Evolutionary conservation across 2,329 filamentous ascomycete genomes (phyloP).

Genomic region (Xenoacremonium recifei): DNA sequence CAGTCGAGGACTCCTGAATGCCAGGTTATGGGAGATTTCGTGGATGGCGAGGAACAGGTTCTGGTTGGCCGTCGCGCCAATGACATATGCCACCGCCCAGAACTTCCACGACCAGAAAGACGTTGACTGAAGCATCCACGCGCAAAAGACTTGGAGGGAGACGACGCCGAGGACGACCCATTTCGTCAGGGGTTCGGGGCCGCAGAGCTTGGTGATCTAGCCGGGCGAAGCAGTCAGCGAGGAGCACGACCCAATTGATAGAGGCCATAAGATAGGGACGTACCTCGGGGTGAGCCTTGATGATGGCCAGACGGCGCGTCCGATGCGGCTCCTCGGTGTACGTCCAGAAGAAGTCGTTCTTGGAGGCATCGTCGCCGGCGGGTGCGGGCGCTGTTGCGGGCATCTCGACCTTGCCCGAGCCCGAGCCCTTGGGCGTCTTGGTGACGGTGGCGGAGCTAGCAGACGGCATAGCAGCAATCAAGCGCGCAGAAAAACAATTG

Average conservation of each 20-base stretch:
- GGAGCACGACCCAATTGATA: background rate
- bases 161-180: conserved; percentile 87
- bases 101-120: conserved; percentile 81
- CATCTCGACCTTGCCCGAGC: too few relatives aligned
- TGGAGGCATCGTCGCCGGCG: conserved; percentile 15
- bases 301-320: conserved; percentile 86
- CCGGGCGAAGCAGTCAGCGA: conserved; percentile 9
- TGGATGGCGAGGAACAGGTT: conserved; percentile 98
- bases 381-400: conserved; percentile 12
- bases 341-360: conserved; percentile 85
- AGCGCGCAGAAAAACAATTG: conserved; percentile 1
- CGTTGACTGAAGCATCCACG: conserved; percentile 73
- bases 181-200: conserved; percentile 92
- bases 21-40: conserved; percentile 97
- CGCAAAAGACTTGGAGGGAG: conserved; percentile 73
- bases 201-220: conserved; percentile 94
- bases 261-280: conserved; percentile 11
- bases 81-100: conserved; percentile 82
- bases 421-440: conserved; percentile 27
- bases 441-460: conserved; percentile 32
- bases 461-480: conserved; percentile 22
- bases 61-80: conserved; percentile 95
- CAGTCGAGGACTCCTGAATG: conserved; percentile 75
- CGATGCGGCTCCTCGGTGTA: conserved; percentile 98
- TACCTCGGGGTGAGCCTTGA: conserved; percentile 97